Evolutionary conservation across 177 flowering plant species (phyloP).

Genomic region (Vitis hybrid): DNA sequence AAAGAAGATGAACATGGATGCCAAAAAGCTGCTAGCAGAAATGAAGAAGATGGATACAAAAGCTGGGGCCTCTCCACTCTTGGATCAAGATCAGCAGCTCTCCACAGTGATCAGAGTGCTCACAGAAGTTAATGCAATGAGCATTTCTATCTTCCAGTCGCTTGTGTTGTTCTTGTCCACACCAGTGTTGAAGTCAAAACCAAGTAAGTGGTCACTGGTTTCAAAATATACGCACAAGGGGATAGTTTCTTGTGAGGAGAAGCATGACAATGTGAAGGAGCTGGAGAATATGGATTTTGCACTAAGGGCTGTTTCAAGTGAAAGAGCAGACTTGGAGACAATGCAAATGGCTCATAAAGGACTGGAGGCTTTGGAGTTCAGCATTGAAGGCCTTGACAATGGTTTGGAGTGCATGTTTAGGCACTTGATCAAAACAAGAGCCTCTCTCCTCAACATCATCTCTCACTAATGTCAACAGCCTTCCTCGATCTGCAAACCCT

Average conservation of each 20-base stretch:
- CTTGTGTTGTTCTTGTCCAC: too few species aligned
- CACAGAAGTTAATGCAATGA: too few species aligned
- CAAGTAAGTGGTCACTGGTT: background rate
- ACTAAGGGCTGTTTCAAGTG: background rate
- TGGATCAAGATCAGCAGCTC: too few species aligned
- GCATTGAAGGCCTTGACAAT: constrained; percentile 31
- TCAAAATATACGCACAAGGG: constrained; percentile 16
- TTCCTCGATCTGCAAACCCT: background rate
- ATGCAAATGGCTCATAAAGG: constrained; percentile 13
- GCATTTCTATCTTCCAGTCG: background rate
- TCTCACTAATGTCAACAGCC: constrained; percentile 24
- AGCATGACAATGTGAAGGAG: constrained; percentile 17
- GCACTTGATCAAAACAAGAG: constrained; percentile 34
- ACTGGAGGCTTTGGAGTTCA: constrained; percentile 24
- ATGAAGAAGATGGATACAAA: too few species aligned
- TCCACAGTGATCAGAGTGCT: too few species aligned
- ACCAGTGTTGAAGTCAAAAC: too few species aligned
- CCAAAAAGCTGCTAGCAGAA: too few species aligned
- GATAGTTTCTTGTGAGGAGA: constrained; percentile 5
- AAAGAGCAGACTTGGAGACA: constrained; percentile 7
- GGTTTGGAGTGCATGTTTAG: constrained; percentile 39
- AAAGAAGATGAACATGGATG: too few species aligned
- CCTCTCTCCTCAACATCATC: constrained; percentile 36
- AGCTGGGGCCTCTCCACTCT: too few species aligned
- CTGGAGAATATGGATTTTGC: constrained; percentile 19